Evolutionary conservation across 2,329 filamentous ascomycete genomes (phyloP).

Genomic region (Botryotinia calthae): DNA sequence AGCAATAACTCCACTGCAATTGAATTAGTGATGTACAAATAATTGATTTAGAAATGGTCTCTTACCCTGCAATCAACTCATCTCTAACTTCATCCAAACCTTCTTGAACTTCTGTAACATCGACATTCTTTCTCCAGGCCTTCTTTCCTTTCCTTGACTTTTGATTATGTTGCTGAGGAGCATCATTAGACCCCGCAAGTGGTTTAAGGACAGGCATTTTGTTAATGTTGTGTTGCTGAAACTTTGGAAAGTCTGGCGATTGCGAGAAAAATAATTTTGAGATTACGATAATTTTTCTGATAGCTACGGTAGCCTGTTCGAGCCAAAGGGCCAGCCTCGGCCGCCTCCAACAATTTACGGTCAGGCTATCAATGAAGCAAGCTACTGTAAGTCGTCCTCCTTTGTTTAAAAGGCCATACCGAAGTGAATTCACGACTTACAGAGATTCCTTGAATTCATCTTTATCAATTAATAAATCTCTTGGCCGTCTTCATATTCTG

Average conservation of each 20-base stretch:
- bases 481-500: neutral
- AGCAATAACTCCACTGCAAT: conserved; percentile 71
- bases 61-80: conserved; percentile 84
- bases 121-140: conserved; percentile 97
- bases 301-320: conserved; percentile 18
- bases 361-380: conserved; percentile 14
- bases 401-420: conserved; percentile 18
- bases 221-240: conserved; percentile 9
- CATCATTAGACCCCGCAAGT: conserved; percentile 48
- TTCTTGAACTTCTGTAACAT: conserved; percentile 79
- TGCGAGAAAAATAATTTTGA: conserved; percentile 17
- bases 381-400: conserved; percentile 11
- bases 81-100: conserved; percentile 83
- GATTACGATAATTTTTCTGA: conserved; percentile 21
- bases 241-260: conserved; percentile 2
- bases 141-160: conserved; percentile 96
- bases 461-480: conserved; percentile 15
- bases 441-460: conserved; percentile 18
- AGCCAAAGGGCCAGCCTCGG: neutral
- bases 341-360: conserved; percentile 19
- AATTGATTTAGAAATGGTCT: conserved; percentile 14
- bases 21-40: conserved; percentile 21
- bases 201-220: conserved; percentile 39
- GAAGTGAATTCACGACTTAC: conserved; percentile 9
- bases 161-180: conserved; percentile 80